A percentile compares a stretch with the other conserved stretches of the same genome.
Conservation (phyloP, 495 filamentous ascomycete genomes). For the Penicillium nucicola region DNA sequence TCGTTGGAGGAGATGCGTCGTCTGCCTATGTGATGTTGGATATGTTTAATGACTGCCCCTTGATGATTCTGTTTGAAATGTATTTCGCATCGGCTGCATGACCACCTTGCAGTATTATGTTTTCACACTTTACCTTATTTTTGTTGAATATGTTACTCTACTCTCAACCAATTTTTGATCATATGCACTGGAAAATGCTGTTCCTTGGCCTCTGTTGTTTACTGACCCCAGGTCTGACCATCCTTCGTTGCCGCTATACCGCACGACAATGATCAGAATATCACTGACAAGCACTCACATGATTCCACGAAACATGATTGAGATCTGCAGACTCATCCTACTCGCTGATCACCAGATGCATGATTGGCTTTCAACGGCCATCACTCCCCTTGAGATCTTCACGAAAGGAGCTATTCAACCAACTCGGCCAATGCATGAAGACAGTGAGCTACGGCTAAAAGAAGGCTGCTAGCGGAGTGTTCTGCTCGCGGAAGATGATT, state of each 20-base stretch:
- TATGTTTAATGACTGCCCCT: no score
- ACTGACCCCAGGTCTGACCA: no score
- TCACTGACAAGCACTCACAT: no score
- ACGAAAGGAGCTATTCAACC: background rate
- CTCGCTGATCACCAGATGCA: background rate
- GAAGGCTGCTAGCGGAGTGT: background rate
- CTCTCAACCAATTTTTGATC: no score
- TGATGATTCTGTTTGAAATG: no score
- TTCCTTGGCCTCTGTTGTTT: no score
- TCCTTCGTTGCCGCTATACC: no score
- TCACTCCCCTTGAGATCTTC: background rate
- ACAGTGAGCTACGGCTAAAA: background rate
- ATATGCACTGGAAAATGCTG: no score
- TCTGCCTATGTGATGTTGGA: constrained; percentile 60
- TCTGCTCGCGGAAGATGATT: constrained; percentile 2
- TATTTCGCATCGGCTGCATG: background rate
- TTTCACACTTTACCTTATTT: no score
- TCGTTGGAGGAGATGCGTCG: constrained; percentile 67
- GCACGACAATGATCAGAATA: background rate
- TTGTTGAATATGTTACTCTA: no score
- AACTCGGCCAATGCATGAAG: background rate
- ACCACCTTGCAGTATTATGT: background rate
- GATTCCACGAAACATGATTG: no score
- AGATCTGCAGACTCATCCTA: no score
- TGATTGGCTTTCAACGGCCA: constrained; percentile 1